Conservation (phyloP, 495 filamentous ascomycete species). For the Clohesyomyces aquaticus region DNA sequence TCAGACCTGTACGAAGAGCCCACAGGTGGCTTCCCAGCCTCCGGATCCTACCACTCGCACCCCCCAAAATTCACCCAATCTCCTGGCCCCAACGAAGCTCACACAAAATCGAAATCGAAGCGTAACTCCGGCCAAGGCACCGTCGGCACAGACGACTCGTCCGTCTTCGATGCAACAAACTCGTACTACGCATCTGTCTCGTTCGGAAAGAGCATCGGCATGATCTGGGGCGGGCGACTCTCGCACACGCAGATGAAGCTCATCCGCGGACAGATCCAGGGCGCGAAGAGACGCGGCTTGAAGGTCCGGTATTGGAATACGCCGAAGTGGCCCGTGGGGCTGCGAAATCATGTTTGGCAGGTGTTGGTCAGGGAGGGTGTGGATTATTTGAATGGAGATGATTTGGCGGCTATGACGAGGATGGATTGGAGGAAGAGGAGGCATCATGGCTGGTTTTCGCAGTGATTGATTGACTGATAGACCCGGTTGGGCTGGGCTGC, state of each 20-base stretch:
- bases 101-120: slow-evolving; percentile 30
- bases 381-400: slow-evolving; percentile 40
- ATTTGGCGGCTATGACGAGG: slow-evolving; percentile 38
- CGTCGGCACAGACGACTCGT: slow-evolving; percentile 33
- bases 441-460: slow-evolving; percentile 33
- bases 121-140: slow-evolving; percentile 39
- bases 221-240: slow-evolving; percentile 44
- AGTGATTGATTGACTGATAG: not conserved
- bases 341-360: slow-evolving; percentile 41
- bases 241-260: slow-evolving; percentile 24
- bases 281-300: slow-evolving; percentile 32
- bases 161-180: slow-evolving; percentile 43
- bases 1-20: slow-evolving; percentile 23
- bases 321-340: slow-evolving; percentile 41
- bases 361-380: slow-evolving; percentile 35
- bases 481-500: not conserved
- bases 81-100: slow-evolving; percentile 33
- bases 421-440: slow-evolving; percentile 32
- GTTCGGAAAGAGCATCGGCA: slow-evolving; percentile 48
- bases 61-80: slow-evolving; percentile 6
- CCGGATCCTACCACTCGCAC: not conserved
- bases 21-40: not conserved
- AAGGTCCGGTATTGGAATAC: slow-evolving; percentile 41
- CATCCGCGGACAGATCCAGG: slow-evolving; percentile 35
- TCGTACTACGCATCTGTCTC: slow-evolving; percentile 50